These are phyloP conservation scores for Sporisorium iseilematis-ciliati DNA, from an alignment of 1,284 basidiomycete genomes.

Conservation along the genomic window DNA sequence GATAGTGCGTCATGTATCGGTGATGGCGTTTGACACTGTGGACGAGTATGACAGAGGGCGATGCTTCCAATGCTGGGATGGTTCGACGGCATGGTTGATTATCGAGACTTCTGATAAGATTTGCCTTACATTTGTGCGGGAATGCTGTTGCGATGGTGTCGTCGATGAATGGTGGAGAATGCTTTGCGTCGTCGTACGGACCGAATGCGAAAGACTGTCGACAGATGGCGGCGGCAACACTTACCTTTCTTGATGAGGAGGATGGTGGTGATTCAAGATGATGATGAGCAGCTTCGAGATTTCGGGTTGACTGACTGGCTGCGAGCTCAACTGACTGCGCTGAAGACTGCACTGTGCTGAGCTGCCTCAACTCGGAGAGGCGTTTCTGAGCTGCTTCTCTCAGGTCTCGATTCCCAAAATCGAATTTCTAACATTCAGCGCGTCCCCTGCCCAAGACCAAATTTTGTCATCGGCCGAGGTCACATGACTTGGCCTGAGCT, in stretches of 20 bases:
- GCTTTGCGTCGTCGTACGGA: neutral
- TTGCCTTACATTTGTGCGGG: neutral
- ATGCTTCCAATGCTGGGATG: neutral
- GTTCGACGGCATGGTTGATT: neutral
- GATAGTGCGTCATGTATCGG: too few relatives aligned
- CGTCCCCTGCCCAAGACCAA: neutral
- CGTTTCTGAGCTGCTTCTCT: neutral
- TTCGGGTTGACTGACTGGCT: conserved; percentile 14
- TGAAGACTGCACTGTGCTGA: neutral
- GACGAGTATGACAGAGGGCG: too few relatives aligned
- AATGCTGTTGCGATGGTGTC: neutral
- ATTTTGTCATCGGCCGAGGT: conserved; percentile 9
- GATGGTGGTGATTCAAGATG: conserved; percentile 50
- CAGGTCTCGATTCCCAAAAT: neutral
- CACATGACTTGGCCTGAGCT: neutral
- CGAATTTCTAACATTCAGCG: conserved; percentile 7
- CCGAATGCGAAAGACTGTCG: conserved; percentile 22
- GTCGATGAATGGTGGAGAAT: neutral
- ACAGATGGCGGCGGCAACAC: conserved; percentile 15
- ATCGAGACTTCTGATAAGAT: neutral
- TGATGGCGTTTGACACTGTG: too few relatives aligned
- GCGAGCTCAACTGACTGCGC: neutral
- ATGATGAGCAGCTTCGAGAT: conserved; percentile 22
- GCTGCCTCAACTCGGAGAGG: neutral
- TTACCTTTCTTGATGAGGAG: conserved; percentile 50